Percentiles rank a stretch among this genome's conserved stretches.
These are phyloP conservation scores for Excoecaria agallocha DNA, from an alignment of 345 rosid genomes.

Conservation along the genomic window DNA sequence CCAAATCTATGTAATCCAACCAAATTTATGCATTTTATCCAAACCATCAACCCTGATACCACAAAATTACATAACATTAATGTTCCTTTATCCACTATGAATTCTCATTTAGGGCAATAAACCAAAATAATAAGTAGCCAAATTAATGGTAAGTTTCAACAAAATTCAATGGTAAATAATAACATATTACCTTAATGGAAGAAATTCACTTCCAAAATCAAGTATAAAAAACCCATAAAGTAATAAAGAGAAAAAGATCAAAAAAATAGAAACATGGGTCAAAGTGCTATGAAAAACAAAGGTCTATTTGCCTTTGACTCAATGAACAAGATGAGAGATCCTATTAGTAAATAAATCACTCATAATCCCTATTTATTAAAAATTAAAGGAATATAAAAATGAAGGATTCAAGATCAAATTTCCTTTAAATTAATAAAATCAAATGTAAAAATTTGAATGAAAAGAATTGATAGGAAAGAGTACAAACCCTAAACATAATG, in stretches of 20 bases:
- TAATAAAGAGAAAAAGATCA: too few species aligned
- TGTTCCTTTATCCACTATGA: not conserved
- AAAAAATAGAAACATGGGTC: constrained; percentile 64
- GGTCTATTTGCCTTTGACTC: constrained; percentile 83
- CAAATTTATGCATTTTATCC: not conserved
- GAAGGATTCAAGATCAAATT: not conserved
- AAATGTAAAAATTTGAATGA: not conserved
- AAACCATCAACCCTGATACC: too few species aligned
- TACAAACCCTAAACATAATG: too few species aligned
- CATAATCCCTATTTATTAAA: constrained; percentile 57
- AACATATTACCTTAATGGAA: too few species aligned
- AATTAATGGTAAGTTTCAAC: not conserved
- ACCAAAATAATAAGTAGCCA: not conserved
- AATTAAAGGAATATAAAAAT: not conserved
- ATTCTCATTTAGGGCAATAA: not conserved
- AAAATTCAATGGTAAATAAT: not conserved
- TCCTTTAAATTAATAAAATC: not conserved
- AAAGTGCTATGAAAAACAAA: constrained; percentile 93
- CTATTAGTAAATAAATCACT: constrained; percentile 61
- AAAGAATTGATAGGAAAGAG: too few species aligned
- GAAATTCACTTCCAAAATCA: not conserved
- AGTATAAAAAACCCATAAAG: not conserved
- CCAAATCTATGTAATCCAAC: not conserved
- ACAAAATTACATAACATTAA: not conserved
- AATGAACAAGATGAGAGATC: constrained; percentile 72